A percentile compares a stretch with the other conserved stretches of the same genome.
Conservation (phyloP, 495 filamentous ascomycete species). For the Entonaema liquescens region DNA sequence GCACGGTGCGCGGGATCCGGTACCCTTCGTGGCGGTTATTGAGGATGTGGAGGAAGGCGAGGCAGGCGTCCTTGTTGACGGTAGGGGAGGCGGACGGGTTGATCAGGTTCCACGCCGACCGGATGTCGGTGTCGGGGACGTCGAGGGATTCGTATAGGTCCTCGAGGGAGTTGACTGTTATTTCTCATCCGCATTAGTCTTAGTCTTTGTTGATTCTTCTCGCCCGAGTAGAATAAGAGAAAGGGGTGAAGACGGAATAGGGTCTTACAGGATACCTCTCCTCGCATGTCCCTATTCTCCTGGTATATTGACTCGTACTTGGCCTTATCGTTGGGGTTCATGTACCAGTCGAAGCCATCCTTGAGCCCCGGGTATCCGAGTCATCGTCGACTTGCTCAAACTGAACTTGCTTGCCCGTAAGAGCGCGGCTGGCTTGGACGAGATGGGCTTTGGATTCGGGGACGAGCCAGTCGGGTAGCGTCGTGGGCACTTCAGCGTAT, state of each 20-base stretch:
- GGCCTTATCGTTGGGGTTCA: slow-evolving; percentile 85
- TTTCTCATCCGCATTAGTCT: slow-evolving; percentile 18
- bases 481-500: slow-evolving; percentile 80
- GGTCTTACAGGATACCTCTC: slow-evolving; percentile 79
- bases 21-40: slow-evolving; percentile 94
- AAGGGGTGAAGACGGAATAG: neutral
- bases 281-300: slow-evolving; percentile 83
- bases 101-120: slow-evolving; percentile 94
- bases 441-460: slow-evolving; percentile 97
- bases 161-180: slow-evolving; percentile 76
- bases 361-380: slow-evolving; percentile 85
- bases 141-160: slow-evolving; percentile 90
- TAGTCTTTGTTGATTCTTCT: neutral
- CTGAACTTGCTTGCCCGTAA: slow-evolving; percentile 75
- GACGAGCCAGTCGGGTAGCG: slow-evolving; percentile 93
- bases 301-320: slow-evolving; percentile 98
- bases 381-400: slow-evolving; percentile 83
- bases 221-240: neutral
- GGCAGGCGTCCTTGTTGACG: slow-evolving; percentile 92
- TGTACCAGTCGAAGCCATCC: slow-evolving; percentile 99
- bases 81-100: slow-evolving; percentile 81
- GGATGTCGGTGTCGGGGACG: slow-evolving; percentile 93
- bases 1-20: slow-evolving; percentile 92
- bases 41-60: slow-evolving; percentile 95
- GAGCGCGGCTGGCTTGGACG: slow-evolving; percentile 85